phyloP scores from a whole-genome alignment of 2,329 filamentous ascomycete genomes.

The Fusarium musae region DNA sequence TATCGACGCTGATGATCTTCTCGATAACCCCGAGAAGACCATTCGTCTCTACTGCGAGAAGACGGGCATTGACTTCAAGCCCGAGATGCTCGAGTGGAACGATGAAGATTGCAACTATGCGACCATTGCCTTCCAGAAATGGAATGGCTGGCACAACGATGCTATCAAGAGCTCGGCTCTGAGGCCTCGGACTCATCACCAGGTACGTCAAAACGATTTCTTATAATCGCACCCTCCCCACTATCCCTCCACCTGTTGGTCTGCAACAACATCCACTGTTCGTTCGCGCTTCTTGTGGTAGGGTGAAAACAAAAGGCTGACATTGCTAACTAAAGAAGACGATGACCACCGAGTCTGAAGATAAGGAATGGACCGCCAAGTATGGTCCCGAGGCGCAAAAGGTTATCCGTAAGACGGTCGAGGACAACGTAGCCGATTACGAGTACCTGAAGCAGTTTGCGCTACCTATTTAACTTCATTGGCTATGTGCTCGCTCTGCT shows the following conservation, averaged over 20 bases:
- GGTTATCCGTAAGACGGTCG: slow-evolving; percentile 75
- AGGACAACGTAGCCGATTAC: slow-evolving; percentile 78
- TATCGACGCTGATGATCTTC: slow-evolving; percentile 91
- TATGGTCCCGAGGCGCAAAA: slow-evolving; percentile 77
- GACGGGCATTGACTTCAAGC: slow-evolving; percentile 79
- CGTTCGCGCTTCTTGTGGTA: slow-evolving; percentile 39
- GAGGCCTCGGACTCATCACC: slow-evolving; percentile 73
- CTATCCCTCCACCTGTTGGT: slow-evolving; percentile 33
- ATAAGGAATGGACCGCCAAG: slow-evolving; percentile 78
- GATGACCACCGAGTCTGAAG: slow-evolving; percentile 72
- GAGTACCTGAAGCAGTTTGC: slow-evolving; percentile 82
- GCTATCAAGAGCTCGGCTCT: slow-evolving; percentile 85
- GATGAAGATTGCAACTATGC: slow-evolving; percentile 79
- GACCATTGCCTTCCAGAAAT: slow-evolving; percentile 87
- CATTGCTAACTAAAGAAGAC: slow-evolving; percentile 60
- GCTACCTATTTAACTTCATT: slow-evolving; percentile 28
- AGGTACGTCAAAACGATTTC: slow-evolving; percentile 57
- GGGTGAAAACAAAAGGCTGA: slow-evolving; percentile 31
- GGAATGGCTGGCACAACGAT: slow-evolving; percentile 97
- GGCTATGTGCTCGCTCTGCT: slow-evolving; percentile 5
- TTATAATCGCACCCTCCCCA: slow-evolving; percentile 10
- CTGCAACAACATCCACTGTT: slow-evolving; percentile 37
- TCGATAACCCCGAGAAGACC: slow-evolving; percentile 82
- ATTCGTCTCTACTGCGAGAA: slow-evolving; percentile 84
- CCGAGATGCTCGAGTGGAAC: slow-evolving; percentile 87